A percentile compares a stretch with the other conserved stretches of the same genome.
Evolutionary conservation across 2,329 filamentous ascomycete species (phyloP).

Genomic region (Venturia nashicola): DNA sequence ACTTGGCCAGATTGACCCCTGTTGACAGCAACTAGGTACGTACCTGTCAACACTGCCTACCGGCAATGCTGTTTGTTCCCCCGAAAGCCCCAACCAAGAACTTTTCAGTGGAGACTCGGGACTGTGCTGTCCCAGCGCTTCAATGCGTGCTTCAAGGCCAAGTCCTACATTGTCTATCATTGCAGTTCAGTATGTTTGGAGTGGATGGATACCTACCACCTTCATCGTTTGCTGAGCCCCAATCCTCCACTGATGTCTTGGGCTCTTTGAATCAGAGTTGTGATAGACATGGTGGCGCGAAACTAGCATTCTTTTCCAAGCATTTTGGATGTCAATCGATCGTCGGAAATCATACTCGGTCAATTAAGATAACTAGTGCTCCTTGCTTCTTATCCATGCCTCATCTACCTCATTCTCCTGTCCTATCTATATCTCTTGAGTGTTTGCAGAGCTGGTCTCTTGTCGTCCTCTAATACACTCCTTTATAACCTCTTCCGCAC

Average conservation of each 20-base stretch:
- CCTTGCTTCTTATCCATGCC: not conserved
- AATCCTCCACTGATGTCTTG: not conserved
- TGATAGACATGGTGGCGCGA: not conserved
- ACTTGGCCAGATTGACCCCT: not conserved
- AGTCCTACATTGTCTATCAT: not conserved
- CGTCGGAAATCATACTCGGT: not conserved
- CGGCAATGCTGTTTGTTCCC: not conserved
- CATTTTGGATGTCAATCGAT: not conserved
- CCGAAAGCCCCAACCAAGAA: no score
- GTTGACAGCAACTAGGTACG: not conserved
- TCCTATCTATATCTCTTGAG: not conserved
- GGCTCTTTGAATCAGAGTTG: not conserved
- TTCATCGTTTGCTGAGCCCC: not conserved
- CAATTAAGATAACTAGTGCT: not conserved
- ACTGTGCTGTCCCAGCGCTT: constrained; percentile 1
- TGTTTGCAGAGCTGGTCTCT: not conserved
- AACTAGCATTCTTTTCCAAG: not conserved
- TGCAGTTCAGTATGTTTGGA: not conserved
- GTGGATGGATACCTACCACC: constrained; percentile 1
- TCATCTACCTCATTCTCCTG: not conserved
- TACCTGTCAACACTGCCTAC: not conserved
- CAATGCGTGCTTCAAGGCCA: not conserved
- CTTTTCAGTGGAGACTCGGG: not conserved
- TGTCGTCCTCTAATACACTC: not conserved
- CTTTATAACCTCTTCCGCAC: not conserved